Percentiles rank a stretch among this genome's conserved stretches.
Evolutionary conservation across 305 asterid genomes (phyloP).

Genomic region (Fraxinus dipetala): DNA sequence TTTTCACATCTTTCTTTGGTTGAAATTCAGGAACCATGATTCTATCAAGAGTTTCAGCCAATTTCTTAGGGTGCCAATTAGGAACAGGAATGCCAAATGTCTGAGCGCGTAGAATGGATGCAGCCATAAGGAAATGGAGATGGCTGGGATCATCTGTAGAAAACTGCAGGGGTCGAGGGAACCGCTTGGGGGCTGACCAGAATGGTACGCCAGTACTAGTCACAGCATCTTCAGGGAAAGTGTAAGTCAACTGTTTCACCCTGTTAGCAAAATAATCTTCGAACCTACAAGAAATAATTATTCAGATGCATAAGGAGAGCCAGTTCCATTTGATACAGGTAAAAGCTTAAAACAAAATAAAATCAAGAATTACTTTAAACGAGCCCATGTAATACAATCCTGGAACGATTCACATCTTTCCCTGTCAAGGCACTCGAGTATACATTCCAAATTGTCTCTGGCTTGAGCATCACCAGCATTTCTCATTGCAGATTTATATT

Average conservation of each 20-base stretch:
- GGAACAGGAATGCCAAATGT: slow-evolving; percentile 79
- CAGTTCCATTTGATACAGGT: not conserved
- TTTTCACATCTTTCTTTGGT: slow-evolving; percentile 64
- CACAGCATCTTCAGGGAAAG: slow-evolving; percentile 91
- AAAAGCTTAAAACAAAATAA: slow-evolving; percentile 9
- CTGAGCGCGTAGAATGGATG: slow-evolving; percentile 84
- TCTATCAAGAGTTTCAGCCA: slow-evolving; percentile 69
- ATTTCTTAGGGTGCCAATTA: slow-evolving; percentile 76
- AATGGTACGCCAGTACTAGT: slow-evolving; percentile 88
- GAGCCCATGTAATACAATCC: slow-evolving; percentile 88
- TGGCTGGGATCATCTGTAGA: slow-evolving; percentile 68
- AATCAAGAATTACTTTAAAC: slow-evolving; percentile 50
- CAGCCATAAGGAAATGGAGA: slow-evolving; percentile 81
- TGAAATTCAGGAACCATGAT: slow-evolving; percentile 71
- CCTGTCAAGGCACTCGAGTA: slow-evolving; percentile 72
- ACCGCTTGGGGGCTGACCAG: slow-evolving; percentile 97
- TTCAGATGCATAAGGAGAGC: slow-evolving; percentile 14
- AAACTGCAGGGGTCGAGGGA: slow-evolving; percentile 74
- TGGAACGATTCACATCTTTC: slow-evolving; percentile 81
- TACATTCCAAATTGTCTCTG: slow-evolving; percentile 80
- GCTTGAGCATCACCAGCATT: slow-evolving; percentile 97
- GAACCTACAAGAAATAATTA: slow-evolving; percentile 47
- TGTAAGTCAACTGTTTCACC: slow-evolving; percentile 78
- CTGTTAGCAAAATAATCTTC: slow-evolving; percentile 81
- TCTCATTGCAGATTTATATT: slow-evolving; percentile 64